Base-by-base conservation (phyloP, 179 eudicot genomes). In the Actinidia arguta region DNA sequence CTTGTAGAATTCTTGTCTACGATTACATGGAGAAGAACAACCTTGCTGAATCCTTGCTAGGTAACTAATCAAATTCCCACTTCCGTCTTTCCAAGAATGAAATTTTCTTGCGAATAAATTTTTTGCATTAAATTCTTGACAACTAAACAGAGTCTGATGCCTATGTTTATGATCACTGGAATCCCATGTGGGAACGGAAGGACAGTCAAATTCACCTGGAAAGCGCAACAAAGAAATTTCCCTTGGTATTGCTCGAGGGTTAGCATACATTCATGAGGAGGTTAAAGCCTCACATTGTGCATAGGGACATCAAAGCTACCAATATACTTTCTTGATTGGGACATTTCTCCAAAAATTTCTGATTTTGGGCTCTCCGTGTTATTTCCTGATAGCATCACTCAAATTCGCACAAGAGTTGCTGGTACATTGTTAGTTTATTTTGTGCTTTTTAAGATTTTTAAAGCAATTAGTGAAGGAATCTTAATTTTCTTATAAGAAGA, bases 291-390 rank as follows among this genome's bases (percentile, higher is more conserved):
- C 78, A 58, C 24, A 58, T 76, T 11, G 79, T 76, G 10, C 79
- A 76, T 20, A 24, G 79, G 16, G 78, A 75, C 22, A 75, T 75
- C 48, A 75, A 75, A 27, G 64, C 78, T 3, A 75, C 64, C 78
- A 76, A 76, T 10, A 56, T 76, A 18, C 79, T n/a, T 76, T 42
- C 79, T 76, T 58, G 79, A 76, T 44, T 47, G 1, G 4, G n/a
- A 76, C 16, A 58, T 76, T 42, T 8, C 52, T 76, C 68, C 79
- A 11, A 76, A 76, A 58, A 76, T 76, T n/a, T 76, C 79, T 39
- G 79, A 76, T 42, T 76, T 76, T 42, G 79, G 79, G 8, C 68
- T 76, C 68, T 76, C 67, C 4, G 58, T 56, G 36, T 13, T 76
- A 2, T 76, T 76, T 44, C 50, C 79, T 36, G 68, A 42, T 20